Percentiles rank a stretch among this genome's conserved stretches.
Evolutionary conservation across 176 grass and related monocot species (phyloP).

Genomic region (Carex parvula): DNA sequence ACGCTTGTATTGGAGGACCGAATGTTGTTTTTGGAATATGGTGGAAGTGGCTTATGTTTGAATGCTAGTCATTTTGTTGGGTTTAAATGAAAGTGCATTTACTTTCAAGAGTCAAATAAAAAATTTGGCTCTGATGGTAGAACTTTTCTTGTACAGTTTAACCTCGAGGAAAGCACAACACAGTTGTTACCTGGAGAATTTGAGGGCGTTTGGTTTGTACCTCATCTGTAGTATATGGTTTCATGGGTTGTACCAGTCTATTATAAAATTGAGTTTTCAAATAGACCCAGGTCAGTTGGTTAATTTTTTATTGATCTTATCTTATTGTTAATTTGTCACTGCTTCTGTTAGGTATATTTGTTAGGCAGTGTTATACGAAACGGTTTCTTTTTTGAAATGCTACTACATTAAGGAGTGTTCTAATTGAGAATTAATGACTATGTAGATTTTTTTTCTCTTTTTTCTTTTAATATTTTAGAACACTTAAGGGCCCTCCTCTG

Average conservation of each 20-base stretch:
- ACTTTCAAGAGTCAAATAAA: not conserved
- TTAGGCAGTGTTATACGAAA: no score
- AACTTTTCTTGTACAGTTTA: no score
- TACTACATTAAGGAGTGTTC: no score
- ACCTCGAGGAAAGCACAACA: not conserved
- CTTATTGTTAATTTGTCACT: no score
- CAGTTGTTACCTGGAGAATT: not conserved
- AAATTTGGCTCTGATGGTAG: not conserved
- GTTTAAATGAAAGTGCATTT: not conserved
- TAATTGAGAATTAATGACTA: no score
- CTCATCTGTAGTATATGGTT: not conserved
- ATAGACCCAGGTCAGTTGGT: not conserved
- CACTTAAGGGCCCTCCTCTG: no score
- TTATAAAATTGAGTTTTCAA: not conserved
- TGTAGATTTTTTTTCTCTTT: no score
- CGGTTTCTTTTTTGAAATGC: no score
- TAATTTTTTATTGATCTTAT: no score
- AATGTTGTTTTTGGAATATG: constrained; percentile 6
- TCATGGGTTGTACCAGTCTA: not conserved
- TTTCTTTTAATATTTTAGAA: no score
- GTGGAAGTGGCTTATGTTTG: not conserved
- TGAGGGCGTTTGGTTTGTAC: not conserved
- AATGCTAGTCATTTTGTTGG: not conserved
- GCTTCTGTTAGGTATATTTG: no score
- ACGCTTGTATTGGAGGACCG: no score